These are phyloP conservation scores for Naganishia vaughanmartiniae DNA, from an alignment of 768 basidiomycete species.

Conservation along the genomic window DNA sequence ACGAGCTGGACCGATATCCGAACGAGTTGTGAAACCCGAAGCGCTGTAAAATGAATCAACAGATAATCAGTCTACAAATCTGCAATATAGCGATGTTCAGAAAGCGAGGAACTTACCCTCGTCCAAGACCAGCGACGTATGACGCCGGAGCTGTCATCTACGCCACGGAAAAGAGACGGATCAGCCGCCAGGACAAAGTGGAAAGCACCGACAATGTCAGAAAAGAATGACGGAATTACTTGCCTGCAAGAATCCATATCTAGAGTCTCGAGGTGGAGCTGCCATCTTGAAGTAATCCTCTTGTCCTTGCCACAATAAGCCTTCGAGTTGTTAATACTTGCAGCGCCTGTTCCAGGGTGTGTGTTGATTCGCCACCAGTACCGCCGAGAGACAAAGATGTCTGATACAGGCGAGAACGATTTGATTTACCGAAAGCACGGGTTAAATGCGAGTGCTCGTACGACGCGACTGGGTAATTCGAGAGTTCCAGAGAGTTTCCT, in stretches of 20 bases:
- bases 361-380: neutral
- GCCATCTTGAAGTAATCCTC: slow-evolving; percentile 23
- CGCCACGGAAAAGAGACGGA: neutral
- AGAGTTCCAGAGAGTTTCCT: neutral
- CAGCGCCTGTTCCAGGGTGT: neutral
- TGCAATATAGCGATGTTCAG: neutral
- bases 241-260: slow-evolving; percentile 49
- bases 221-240: slow-evolving; percentile 10
- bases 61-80: neutral
- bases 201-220: neutral
- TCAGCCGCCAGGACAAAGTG: neutral
- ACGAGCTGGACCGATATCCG: slow-evolving; percentile 96
- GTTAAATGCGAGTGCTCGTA: neutral
- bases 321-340: neutral
- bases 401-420: neutral
- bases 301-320: neutral
- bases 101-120: slow-evolving; percentile 64
- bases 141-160: slow-evolving; percentile 75
- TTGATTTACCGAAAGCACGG: neutral
- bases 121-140: slow-evolving; percentile 96
- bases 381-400: neutral
- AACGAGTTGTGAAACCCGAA: slow-evolving; percentile 94
- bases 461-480: neutral
- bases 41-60: slow-evolving; percentile 59
- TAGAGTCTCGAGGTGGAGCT: slow-evolving; percentile 36